Evolutionary conservation across 2,329 filamentous ascomycete genomes (phyloP), one percentile per base, ranked within the genome.

Genomic region (Aphanoascus verrucosus): DNA sequence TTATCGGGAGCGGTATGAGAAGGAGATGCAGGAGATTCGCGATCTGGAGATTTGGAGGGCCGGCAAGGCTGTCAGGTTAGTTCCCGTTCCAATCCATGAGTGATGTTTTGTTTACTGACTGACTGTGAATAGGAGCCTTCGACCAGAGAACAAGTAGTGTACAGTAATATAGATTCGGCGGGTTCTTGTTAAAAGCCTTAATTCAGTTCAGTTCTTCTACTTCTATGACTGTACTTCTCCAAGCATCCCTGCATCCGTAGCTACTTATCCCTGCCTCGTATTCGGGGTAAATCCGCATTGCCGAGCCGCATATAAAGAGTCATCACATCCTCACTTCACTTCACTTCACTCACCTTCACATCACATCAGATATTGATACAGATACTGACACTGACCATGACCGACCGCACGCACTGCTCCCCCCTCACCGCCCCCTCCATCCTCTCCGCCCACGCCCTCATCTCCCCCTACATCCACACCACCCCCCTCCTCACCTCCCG

Each of bases 41-140:
- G 82, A 89, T 69, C 78, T 98, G 68, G 93, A 98, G 83, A 98
- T 98, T 83, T 98, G 93, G 93, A 83, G 87, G 69, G 93, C 93
- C 61, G 93, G 93, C 74, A 97, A 96, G 84, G 88, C 93, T 65
- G 93, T 98, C 67, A 86, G 91, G 79, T 84, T 76, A 67, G 79
- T 73, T 45, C 15, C 7, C 20, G 5, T 14, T 20, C 40, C 19
- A n/a, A 15, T 31, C 20, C n/a, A 49, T 23, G 9, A 7, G 5
- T 45, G 15, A 19, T n/a, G n/a, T n/a, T n/a, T n/a, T 44, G 41
- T 23, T 17, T 12, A 3, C 19, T 17, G n/a, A 17, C n/a, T 12
- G 19, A 14, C 34, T 20, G 11, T 23, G 2, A 7, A 9, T 42
- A 84, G 82, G 64, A 78, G 82, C 68, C 85, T 93, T 69, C 86